These are phyloP conservation scores for Aspergillus pseudoglaucus DNA, from an alignment of 2,329 filamentous ascomycete species.

Conservation along the genomic window DNA sequence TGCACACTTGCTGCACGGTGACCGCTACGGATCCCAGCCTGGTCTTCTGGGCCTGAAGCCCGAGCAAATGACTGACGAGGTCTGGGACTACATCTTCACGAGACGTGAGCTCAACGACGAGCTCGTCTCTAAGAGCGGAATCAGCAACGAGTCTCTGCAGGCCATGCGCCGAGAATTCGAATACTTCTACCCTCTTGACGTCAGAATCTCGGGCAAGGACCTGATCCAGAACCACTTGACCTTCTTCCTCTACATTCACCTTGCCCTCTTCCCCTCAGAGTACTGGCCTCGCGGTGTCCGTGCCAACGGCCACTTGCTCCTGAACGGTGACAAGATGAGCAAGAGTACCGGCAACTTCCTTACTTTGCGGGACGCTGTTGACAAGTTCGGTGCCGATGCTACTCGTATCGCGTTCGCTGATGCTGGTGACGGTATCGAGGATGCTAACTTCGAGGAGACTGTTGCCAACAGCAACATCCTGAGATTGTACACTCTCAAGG, in stretches of 20 bases:
- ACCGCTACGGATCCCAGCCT: slow-evolving; percentile 72
- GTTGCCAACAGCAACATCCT: slow-evolving; percentile 90
- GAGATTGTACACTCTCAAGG: slow-evolving; percentile 71
- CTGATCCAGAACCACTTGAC: slow-evolving; percentile 90
- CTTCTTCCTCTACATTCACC: slow-evolving; percentile 90
- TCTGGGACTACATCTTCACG: slow-evolving; percentile 94
- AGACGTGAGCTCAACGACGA: slow-evolving; percentile 64
- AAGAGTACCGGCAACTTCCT: slow-evolving; percentile 98
- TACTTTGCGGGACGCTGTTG: slow-evolving; percentile 75
- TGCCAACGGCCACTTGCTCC: slow-evolving; percentile 83
- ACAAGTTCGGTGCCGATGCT: slow-evolving; percentile 93
- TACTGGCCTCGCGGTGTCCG: slow-evolving; percentile 86
- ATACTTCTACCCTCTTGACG: slow-evolving; percentile 93
- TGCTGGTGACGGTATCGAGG: slow-evolving; percentile 86
- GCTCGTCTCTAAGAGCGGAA: slow-evolving; percentile 59
- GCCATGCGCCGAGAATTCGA: slow-evolving; percentile 85
- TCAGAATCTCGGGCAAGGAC: slow-evolving; percentile 86
- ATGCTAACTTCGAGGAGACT: slow-evolving; percentile 95
- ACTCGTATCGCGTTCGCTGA: slow-evolving; percentile 87
- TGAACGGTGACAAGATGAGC: slow-evolving; percentile 98
- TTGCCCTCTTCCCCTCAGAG: slow-evolving; percentile 78
- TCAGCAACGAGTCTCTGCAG: slow-evolving; percentile 66
- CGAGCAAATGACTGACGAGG: slow-evolving; percentile 87
- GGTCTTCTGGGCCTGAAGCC: slow-evolving; percentile 64
- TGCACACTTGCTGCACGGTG: slow-evolving; percentile 63